Conservation (phyloP, 306 rosid species). For the Inga leiocalycina region DNA sequence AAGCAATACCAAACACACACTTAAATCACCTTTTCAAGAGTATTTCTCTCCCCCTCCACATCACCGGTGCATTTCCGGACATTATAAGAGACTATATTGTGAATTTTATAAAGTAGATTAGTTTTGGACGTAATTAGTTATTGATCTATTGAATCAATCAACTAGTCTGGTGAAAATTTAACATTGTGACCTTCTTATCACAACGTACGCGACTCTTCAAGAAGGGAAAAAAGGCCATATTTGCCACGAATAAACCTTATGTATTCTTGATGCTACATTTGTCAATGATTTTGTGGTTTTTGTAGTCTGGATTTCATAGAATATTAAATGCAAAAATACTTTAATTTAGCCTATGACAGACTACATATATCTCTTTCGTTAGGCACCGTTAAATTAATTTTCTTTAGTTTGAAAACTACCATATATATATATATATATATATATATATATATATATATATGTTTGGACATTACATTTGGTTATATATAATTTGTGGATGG, state of each 20-base stretch:
- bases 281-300: background rate
- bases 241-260: background rate
- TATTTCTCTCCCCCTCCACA: background rate
- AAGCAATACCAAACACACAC: too few species aligned
- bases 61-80: background rate
- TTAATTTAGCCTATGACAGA: background rate
- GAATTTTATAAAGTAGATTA: background rate
- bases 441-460: too few species aligned
- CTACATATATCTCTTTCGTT: too few species aligned
- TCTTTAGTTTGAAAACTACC: background rate
- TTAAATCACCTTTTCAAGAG: background rate
- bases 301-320: background rate
- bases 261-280: background rate
- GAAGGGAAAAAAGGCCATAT: background rate
- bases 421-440: too few species aligned
- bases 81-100: background rate
- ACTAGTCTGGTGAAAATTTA: background rate
- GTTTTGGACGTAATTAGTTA: background rate
- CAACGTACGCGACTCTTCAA: constrained; percentile 24
- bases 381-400: background rate
- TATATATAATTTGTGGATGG: background rate
- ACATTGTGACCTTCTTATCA: background rate
- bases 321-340: background rate
- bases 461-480: too few species aligned
- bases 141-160: background rate